Base-by-base conservation (phyloP, 1,284 basidiomycete species). In the Tylopilus sp. region DNA sequence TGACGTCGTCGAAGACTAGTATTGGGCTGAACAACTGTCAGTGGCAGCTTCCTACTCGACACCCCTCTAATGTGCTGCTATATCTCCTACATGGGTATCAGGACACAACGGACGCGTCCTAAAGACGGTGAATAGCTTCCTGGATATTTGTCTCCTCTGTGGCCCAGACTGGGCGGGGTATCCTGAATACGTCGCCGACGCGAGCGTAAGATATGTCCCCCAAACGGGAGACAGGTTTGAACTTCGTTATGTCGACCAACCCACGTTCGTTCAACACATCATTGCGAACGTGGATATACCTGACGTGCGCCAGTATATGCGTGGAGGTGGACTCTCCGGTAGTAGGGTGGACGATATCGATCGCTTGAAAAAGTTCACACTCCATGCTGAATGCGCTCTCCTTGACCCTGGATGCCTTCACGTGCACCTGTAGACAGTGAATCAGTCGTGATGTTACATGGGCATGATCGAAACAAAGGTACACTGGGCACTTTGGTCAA, bases 331-430 rank as follows among this genome's bases (percentile, higher is more conserved):
- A 66, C 62, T 73, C 58, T 59, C 80, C 63, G 54, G 76, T 82
- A 53, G 74, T 67, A 65, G 82, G 79, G 71, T 86, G 77, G 70
- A 78, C 71, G 71, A 88, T 81, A 72, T 88, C 81, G 70, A 83
- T 68, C 67, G 81, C 72, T 72, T 87, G 82, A 38, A 79, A 78
- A n/a, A 87, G 77, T 80, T 86, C 86, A 76, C 89, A 92, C 78
- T 93, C 91, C 87, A 93, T 88, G 56, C 85, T 85, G 74, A 92
- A 91, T 0, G 88, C 89, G 58, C 89, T 87, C 76, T 94, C 92
- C 67, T 85, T 89, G 26, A 93, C 90, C 38, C 91, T 81, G 15
- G 91, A 83, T 10, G 90, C 83, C 72, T 87, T 87, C 59, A 92
- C 85, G 53, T 83, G 79, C 32, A 81, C 77, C 86, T 87, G 53